phyloP scores from a whole-genome alignment of 805 yeast genomes.

The Saturnispora besseyi region DNA sequence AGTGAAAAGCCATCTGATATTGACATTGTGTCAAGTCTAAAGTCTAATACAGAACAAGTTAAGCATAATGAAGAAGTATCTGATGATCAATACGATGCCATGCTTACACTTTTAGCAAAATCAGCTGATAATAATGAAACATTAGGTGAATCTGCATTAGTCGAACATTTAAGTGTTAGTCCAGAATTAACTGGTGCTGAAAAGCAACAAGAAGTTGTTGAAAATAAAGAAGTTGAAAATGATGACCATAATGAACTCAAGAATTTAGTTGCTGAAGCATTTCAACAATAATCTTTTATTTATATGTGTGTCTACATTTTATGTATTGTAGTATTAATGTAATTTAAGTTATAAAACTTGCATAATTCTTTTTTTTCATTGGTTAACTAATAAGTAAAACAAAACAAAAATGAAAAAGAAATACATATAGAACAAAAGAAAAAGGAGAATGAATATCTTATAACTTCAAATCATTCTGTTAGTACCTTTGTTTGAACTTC shows the following conservation, averaged over 20 bases:
- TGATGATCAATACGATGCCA: conserved; percentile 15
- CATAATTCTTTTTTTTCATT: neutral
- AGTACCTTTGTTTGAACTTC: too few relatives aligned
- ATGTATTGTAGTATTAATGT: conserved; percentile 10
- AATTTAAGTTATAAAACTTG: neutral
- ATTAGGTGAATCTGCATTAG: conserved; percentile 13
- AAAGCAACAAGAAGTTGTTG: neutral
- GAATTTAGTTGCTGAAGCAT: conserved; percentile 29
- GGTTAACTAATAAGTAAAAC: neutral
- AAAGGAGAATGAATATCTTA: too few relatives aligned
- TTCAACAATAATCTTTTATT: conserved; percentile 14
- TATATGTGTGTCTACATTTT: conserved; percentile 7
- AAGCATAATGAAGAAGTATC: conserved; percentile 16
- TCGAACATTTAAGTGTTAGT: conserved; percentile 18
- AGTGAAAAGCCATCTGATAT: neutral
- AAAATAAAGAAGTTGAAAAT: conserved; percentile 8
- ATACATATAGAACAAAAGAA: neutral
- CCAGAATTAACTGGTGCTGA: conserved; percentile 1
- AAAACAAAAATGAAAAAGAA: neutral
- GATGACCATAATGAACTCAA: conserved; percentile 25
- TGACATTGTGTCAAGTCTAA: neutral
- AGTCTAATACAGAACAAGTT: conserved; percentile 1
- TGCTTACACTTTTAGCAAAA: conserved; percentile 14
- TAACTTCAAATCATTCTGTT: too few relatives aligned
- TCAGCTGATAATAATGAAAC: conserved; percentile 10